A percentile compares a stretch with the other conserved stretches of the same genome.
These are phyloP conservation scores for Nicotiana rustica DNA, from an alignment of 305 asterid genomes.

Conservation along the genomic window DNA sequence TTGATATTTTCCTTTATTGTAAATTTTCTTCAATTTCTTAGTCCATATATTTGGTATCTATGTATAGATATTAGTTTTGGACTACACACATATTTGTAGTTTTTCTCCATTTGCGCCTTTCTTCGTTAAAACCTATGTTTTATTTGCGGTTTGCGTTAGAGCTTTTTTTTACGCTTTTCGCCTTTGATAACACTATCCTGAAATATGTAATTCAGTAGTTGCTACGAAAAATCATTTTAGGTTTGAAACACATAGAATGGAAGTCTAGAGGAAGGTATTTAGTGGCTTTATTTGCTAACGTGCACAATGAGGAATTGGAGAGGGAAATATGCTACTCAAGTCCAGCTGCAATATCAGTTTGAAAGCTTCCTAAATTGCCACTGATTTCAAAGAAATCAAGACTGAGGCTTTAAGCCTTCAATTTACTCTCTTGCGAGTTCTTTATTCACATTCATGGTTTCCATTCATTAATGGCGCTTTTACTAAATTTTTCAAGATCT, in stretches of 20 bases:
- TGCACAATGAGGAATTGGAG: not conserved
- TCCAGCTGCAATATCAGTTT: not conserved
- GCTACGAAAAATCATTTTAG: not conserved
- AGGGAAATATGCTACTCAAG: not conserved
- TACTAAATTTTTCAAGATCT: not conserved
- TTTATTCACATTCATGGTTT: constrained; percentile 8
- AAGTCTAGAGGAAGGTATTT: not conserved
- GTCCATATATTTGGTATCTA: no score
- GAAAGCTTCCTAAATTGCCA: not conserved
- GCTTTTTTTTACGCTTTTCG: no score
- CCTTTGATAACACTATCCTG: not conserved
- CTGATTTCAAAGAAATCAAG: constrained; percentile 10
- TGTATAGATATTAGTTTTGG: no score
- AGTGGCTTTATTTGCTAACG: not conserved
- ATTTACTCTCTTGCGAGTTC: not conserved
- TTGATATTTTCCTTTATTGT: no score
- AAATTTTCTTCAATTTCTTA: no score
- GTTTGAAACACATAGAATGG: not conserved
- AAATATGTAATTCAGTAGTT: not conserved
- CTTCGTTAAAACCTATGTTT: no score
- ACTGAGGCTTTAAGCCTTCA: not conserved
- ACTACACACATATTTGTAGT: no score
- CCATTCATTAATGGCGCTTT: not conserved
- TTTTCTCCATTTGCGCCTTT: no score
- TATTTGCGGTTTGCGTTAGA: no score